Evolutionary conservation across 2,329 filamentous ascomycete species (phyloP), one percentile per base, ranked within the genome.

Genomic region (Endoconidiophora laricicola): DNA sequence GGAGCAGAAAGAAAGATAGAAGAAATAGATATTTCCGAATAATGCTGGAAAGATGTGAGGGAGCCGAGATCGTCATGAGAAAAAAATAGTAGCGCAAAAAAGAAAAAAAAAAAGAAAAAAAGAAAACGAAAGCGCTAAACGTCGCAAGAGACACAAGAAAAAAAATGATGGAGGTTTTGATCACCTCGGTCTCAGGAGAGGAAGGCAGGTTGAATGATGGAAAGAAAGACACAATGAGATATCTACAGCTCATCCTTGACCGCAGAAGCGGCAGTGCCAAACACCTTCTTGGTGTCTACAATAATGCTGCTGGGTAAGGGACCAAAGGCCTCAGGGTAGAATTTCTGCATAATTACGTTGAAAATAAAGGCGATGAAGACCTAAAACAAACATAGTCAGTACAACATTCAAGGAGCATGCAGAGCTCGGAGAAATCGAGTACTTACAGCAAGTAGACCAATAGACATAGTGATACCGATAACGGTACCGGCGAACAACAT

Each of bases 391-490:
- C 41, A 22, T 38, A 1, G 41, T 52, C 45, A 53, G 51, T 40
- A 37, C 2, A n/a, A 6, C 26, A 33, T 6, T 18, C 37, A 16
- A 44, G 6, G 33, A 22, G 9, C 33, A 7, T 33, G 41, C 26
- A 33, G 26, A 33, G 26, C 26, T 7, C 26, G 26, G 26, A 33
- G 26, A 33, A 33, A 33, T 3, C 26, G 26, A 33, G 26, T 33
- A 69, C 79, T 58, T 73, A 95, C 87, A 90, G 96, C 95, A 23
- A 82, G 57, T 46, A 67, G 68, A 18, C 86, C 81, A 39, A 95
- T 75, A 37, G 88, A 59, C 38, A 79, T 57, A 57, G 96, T 68
- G n/a, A 82, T 79, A 23, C 69, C 66, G 36, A 90, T 58, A 6
- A 87, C 79, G 39, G 81, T 76, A 20, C 70, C 60, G 38, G 83